phyloP scores from a whole-genome alignment of 208 protist species.

The Trypanosoma mega region DNA sequence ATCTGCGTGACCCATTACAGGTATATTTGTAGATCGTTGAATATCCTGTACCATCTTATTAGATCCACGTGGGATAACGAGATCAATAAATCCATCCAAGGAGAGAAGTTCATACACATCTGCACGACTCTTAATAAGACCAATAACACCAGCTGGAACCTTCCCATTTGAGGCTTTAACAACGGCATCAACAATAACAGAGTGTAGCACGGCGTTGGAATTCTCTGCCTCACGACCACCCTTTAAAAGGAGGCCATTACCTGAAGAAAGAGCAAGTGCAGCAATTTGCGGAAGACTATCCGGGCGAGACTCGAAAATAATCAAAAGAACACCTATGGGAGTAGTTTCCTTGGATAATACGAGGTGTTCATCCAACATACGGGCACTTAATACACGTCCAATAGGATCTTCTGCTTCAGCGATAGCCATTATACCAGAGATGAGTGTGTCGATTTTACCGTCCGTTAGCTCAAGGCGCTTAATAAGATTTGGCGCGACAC shows the following conservation, averaged over 20 bases:
- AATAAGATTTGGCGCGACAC: slow-evolving; percentile 36
- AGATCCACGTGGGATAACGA: slow-evolving; percentile 92
- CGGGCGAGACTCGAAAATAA: slow-evolving; percentile 94
- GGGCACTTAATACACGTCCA: slow-evolving; percentile 42
- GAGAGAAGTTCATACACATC: slow-evolving; percentile 42
- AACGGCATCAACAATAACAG: slow-evolving; percentile 48
- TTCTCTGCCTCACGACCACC: slow-evolving; percentile 76
- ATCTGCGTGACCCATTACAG: slow-evolving; percentile 94
- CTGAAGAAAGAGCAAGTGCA: slow-evolving; percentile 73
- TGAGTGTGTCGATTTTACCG: slow-evolving; percentile 52
- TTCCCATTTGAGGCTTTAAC: slow-evolving; percentile 27
- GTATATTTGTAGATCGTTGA: slow-evolving; percentile 83
- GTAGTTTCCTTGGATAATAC: slow-evolving; percentile 72
- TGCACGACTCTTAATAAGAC: slow-evolving; percentile 51
- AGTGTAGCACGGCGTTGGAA: slow-evolving; percentile 56
- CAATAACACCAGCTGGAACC: slow-evolving; percentile 45
- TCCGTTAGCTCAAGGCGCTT: slow-evolving; percentile 63
- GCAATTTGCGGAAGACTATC: slow-evolving; percentile 87
- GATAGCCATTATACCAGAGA: slow-evolving; percentile 55
- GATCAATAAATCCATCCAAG: slow-evolving; percentile 85
- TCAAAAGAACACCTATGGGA: slow-evolving; percentile 91
- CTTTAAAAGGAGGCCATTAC: slow-evolving; percentile 91
- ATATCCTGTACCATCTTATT: slow-evolving; percentile 89
- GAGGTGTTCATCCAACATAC: slow-evolving; percentile 68
- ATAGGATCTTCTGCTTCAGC: slow-evolving; percentile 48